Conservation (phyloP, 2,329 filamentous ascomycete species). For the Talaromyces sp. region DNA sequence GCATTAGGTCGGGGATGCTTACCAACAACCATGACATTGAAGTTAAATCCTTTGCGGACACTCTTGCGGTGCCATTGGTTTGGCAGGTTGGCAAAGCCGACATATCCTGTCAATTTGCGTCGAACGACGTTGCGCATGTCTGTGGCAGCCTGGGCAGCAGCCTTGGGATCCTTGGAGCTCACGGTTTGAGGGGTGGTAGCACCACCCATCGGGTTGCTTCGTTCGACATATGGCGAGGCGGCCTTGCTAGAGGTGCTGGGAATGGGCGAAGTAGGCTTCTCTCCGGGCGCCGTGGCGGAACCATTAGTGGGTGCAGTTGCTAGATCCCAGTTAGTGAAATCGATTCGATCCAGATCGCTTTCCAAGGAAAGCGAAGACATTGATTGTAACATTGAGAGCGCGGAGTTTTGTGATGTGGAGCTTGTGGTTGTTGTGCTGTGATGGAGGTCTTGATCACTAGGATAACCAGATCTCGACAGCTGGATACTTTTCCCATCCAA, state of each 20-base stretch:
- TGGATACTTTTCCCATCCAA: slow-evolving; percentile 8
- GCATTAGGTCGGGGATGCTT: slow-evolving; percentile 43
- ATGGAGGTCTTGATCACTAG: not conserved
- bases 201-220: slow-evolving; percentile 54
- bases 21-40: slow-evolving; percentile 99
- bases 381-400: slow-evolving; percentile 8
- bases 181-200: slow-evolving; percentile 54
- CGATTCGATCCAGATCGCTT: slow-evolving; percentile 15
- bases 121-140: slow-evolving; percentile 94
- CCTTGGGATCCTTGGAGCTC: slow-evolving; percentile 60
- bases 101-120: slow-evolving; percentile 95
- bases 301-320: slow-evolving; percentile 25
- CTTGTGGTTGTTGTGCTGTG: not conserved
- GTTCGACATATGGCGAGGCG: slow-evolving; percentile 53
- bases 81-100: slow-evolving; percentile 96
- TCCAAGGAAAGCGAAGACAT: slow-evolving; percentile 13
- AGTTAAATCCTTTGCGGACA: slow-evolving; percentile 99
- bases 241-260: slow-evolving; percentile 45
- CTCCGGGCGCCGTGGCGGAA: slow-evolving; percentile 13
- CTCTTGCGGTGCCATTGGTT: slow-evolving; percentile 99
- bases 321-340: slow-evolving; percentile 26
- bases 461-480: not conserved
- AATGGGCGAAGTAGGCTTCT: slow-evolving; percentile 21
- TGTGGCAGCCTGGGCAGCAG: slow-evolving; percentile 50
- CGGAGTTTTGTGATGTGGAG: slow-evolving; percentile 5